A percentile compares a stretch with the other conserved stretches of the same genome.
These are phyloP conservation scores for Geotrichum klebahnii DNA, from an alignment of 1,139 yeast species.

Conservation along the genomic window DNA sequence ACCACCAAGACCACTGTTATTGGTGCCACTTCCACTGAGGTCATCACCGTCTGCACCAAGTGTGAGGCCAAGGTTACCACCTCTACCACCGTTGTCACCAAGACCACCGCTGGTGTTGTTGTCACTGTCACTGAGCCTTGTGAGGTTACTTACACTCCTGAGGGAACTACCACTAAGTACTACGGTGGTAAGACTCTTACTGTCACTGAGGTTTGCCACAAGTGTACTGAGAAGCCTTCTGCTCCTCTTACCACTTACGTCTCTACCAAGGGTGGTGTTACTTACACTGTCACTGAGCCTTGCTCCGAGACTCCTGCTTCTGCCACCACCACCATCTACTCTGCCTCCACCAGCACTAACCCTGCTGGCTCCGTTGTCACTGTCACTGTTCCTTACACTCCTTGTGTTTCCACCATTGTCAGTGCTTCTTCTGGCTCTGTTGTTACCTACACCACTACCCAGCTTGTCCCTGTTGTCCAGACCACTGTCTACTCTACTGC, in stretches of 20 bases:
- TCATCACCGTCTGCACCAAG: conserved; percentile 18
- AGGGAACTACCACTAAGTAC: conserved; percentile 12
- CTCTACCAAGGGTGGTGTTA: neutral
- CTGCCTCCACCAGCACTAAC: conserved; percentile 1
- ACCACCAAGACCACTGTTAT: conserved; percentile 11
- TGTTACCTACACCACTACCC: neutral
- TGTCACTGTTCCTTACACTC: conserved; percentile 37
- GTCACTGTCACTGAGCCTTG: conserved; percentile 22
- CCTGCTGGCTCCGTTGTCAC: neutral
- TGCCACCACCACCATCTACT: conserved; percentile 1
- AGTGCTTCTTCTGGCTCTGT: neutral
- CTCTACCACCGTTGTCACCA: conserved; percentile 14
- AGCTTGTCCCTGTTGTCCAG: neutral
- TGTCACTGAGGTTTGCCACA: conserved; percentile 7
- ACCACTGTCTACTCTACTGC: neutral
- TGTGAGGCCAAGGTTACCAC: conserved; percentile 7
- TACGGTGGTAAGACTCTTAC: conserved; percentile 16
- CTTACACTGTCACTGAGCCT: conserved; percentile 7
- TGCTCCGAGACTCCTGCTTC: conserved; percentile 1
- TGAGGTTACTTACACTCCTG: conserved; percentile 13
- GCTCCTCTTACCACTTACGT: conserved; percentile 2
- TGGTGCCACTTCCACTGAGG: conserved; percentile 17
- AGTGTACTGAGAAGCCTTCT: neutral
- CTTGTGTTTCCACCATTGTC: conserved; percentile 5
- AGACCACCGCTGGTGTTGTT: conserved; percentile 15